phyloP scores from a whole-genome alignment of 306 rosid species.

The Carpinus fangiana region DNA sequence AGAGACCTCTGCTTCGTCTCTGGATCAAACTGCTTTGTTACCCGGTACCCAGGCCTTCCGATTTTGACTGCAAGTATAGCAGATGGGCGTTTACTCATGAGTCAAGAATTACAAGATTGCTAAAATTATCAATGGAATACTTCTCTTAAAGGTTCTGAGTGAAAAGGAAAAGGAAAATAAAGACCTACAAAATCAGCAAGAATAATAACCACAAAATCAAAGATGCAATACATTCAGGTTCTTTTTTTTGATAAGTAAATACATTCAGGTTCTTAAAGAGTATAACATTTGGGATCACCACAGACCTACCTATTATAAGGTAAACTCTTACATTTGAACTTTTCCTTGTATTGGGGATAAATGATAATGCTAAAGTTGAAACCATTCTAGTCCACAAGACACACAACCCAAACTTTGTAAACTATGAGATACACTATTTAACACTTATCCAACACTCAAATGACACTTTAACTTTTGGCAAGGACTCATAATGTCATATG shows the following conservation, averaged over 20 bases:
- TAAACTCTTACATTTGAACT: neutral
- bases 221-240: neutral
- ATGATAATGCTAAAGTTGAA: neutral
- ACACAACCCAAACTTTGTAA: neutral
- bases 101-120: neutral
- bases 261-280: neutral
- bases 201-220: neutral
- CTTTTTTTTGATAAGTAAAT: too few species aligned
- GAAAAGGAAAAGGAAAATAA: neutral
- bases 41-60: conserved; percentile 95
- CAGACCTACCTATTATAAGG: neutral
- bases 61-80: conserved; percentile 68
- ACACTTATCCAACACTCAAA: neutral
- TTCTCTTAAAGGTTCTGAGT: neutral
- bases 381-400: neutral
- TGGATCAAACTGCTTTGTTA: conserved; percentile 86
- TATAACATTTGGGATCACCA: neutral
- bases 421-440: neutral
- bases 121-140: neutral
- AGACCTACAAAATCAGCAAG: neutral
- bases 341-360: neutral
- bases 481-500: neutral
- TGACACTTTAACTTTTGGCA: neutral
- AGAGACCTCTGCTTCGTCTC: conserved; percentile 96
- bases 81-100: neutral